Conservation (phyloP, 2,329 filamentous ascomycete genomes). For the Calonectria fujianensis region DNA sequence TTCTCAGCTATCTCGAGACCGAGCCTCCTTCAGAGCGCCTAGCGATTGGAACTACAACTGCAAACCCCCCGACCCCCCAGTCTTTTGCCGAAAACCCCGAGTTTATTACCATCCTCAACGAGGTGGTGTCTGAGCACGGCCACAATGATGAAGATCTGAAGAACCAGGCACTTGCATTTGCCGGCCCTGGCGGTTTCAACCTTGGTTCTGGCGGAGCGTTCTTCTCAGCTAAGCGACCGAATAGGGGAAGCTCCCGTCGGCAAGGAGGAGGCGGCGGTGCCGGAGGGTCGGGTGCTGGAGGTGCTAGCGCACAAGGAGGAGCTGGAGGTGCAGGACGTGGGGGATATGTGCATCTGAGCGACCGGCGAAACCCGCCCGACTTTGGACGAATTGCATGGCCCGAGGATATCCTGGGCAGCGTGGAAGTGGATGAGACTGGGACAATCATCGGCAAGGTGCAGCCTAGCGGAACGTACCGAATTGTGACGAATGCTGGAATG, state of each 20-base stretch:
- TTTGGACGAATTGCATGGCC: constrained; percentile 82
- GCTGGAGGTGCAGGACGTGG: constrained; percentile 76
- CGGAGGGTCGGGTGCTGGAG: constrained; percentile 69
- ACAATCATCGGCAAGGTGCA: constrained; percentile 75
- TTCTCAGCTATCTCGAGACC: constrained; percentile 76
- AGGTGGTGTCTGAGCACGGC: constrained; percentile 74
- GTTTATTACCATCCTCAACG: constrained; percentile 76
- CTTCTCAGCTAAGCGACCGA: constrained; percentile 65
- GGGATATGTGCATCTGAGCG: constrained; percentile 80
- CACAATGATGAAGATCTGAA: constrained; percentile 73
- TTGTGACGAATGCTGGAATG: constrained; percentile 81
- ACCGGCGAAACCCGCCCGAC: constrained; percentile 78
- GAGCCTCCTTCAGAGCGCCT: constrained; percentile 72
- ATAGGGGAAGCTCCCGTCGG: constrained; percentile 57
- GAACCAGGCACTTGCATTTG: constrained; percentile 76
- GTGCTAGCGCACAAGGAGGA: constrained; percentile 77
- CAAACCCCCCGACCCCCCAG: constrained; percentile 76
- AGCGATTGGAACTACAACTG: constrained; percentile 75
- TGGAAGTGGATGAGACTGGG: constrained; percentile 77
- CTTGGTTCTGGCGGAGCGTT: constrained; percentile 72
- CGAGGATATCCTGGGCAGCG: constrained; percentile 81
- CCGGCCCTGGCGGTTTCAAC: constrained; percentile 73
- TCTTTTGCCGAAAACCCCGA: constrained; percentile 76
- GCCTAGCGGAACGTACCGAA: constrained; percentile 77
- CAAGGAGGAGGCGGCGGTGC: constrained; percentile 64